Evolutionary conservation across 305 asterid genomes (phyloP), one percentile per base, ranked within the genome.

Genomic region (Salvia sclarea): DNA sequence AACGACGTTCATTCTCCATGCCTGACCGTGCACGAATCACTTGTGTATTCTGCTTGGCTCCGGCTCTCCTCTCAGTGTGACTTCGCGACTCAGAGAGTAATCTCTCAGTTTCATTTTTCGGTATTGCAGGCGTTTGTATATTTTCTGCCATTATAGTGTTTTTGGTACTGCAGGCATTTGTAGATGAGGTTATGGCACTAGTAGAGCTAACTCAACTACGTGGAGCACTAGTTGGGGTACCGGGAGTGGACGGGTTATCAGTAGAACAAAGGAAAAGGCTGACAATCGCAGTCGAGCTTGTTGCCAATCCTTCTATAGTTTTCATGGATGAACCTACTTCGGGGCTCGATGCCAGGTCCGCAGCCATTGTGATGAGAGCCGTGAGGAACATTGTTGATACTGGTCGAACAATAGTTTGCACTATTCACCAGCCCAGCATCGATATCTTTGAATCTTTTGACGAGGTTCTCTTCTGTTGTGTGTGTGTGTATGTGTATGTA

Each of bases 251-350:
- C 70, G 96, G 96, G 40, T 73, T 88, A 68, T 88, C 96, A 0
- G 88, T 82, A 5, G 96, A 88, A 73, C 96, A 88, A 77, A 84
- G 96, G 76, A 88, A 88, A 73, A 80, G 95, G 79, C 80, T 88
- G 69, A 88, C 96, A 10, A 88, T 88, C 61, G 91, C 93, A 0
- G 85, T 88, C 28, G 96, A 88, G 78, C 93, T 88, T 47, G 93
- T 88, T 61, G 96, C 93, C 31, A 88, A 88, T 76, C 96, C 96
- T 70, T 88, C 96, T 17, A 88, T 88, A 13, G 96, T 88, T 37
- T 88, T 88, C 78, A 88, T 88, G 96, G 96, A 88, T 58, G 96
- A 88, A 66, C 96, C 96, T 2, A 88, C 96, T 33, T 88, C 96
- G 20, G 93, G 96, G 22, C 88, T 88, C 2, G 96, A 88, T 77